Conservation (phyloP, 2,329 filamentous ascomycete species). For the Verticillium klebahnii region DNA sequence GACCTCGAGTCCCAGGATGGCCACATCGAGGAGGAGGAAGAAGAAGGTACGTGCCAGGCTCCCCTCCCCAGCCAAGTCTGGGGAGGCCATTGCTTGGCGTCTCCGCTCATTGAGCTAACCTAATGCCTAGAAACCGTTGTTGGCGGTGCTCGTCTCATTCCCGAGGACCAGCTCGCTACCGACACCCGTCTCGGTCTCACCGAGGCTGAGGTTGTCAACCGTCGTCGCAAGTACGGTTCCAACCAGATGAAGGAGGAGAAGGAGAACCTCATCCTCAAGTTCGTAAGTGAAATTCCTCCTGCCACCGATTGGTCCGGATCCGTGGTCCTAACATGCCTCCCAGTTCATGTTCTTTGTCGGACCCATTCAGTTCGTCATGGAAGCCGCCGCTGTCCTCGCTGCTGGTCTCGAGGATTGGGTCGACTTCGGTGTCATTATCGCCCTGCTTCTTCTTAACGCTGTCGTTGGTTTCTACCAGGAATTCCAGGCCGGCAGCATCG, state of each 20-base stretch:
- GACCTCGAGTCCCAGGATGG: conserved; percentile 82
- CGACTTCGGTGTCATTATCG: conserved; percentile 89
- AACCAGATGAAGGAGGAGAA: conserved; percentile 93
- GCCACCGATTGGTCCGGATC: background rate
- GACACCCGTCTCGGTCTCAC: conserved; percentile 69
- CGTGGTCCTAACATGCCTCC: background rate
- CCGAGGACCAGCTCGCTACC: conserved; percentile 75
- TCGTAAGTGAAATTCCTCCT: conserved; percentile 31
- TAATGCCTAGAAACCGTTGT: conserved; percentile 27
- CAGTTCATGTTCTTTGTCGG: conserved; percentile 70
- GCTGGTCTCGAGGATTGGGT: conserved; percentile 86
- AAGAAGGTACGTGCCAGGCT: conserved; percentile 19
- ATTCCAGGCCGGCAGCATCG: conserved; percentile 84
- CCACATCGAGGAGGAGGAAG: conserved; percentile 60
- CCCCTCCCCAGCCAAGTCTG: background rate
- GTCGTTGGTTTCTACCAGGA: conserved; percentile 84
- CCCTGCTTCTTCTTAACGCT: conserved; percentile 77
- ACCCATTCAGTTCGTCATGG: conserved; percentile 92
- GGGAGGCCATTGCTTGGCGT: background rate
- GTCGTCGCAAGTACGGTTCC: conserved; percentile 65
- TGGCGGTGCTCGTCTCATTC: conserved; percentile 56
- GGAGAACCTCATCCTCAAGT: conserved; percentile 80
- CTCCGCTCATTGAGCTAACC: conserved; percentile 2
- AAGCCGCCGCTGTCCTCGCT: conserved; percentile 75
- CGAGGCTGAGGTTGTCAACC: conserved; percentile 59